Evolutionary conservation across 2,329 filamentous ascomycete species (phyloP), one percentile per base, ranked within the genome.

Genomic region (Chalara sp.): DNA sequence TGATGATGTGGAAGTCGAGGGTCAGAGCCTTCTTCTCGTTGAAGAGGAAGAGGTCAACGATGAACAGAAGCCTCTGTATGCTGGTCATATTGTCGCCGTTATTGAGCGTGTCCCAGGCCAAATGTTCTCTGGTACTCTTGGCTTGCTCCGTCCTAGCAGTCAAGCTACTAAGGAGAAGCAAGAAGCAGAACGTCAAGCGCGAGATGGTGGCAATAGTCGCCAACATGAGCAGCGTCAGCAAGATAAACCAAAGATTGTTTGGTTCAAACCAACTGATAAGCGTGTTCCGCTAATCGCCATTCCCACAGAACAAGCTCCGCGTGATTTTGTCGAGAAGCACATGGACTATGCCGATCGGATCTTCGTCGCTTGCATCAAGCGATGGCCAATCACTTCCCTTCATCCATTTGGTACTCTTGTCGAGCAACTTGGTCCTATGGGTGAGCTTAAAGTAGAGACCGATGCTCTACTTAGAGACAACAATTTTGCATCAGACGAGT

Each of bases 181-280:
- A 69, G 93, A 99, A 69, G 93, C 93, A 43, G 93, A 99, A 75
- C 84, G 93, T 56, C 86, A 88, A 59, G 90, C 91, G 61, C 85
- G 92, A 60, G 92, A 97, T 67, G 92, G 91, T 56, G 79, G 76
- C 58, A 78, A 79, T 57, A 72, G 73, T 49, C 84, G 86, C 56
- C 80, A 84, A 48, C 84, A 93, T 58, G 88, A 91, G 55, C 84
- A 86, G 58, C 88, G 91, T 49, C 82, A 88, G 56, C 90, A 95
- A 67, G 93, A 99, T 58, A 96, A 96, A 73, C 93, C 93, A 56
- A 99, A 99, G 83, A 99, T 99, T 71, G 93, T 99, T 41, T 99
- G 93, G 93, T 99, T 99, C 76, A 99, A 99, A 77, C 93, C 93
- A 52, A 99, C 93, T 1, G 93, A 99, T 72, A 97, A 99, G 80